These are phyloP conservation scores for Hericium rajendrae DNA, from an alignment of 768 basidiomycete genomes.

Conservation along the genomic window DNA sequence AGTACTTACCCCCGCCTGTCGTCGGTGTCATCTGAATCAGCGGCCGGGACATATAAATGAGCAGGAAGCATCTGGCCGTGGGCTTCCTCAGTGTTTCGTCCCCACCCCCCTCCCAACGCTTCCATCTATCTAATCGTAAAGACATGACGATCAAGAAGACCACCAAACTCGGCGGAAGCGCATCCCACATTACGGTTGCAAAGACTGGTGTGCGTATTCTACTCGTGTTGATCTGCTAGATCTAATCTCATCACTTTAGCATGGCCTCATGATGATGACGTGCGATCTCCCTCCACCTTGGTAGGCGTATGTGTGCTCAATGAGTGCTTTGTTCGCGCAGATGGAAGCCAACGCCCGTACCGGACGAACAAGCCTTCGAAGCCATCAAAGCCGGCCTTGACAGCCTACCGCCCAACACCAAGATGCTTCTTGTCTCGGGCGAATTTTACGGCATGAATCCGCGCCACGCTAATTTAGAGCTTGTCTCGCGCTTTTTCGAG, in stretches of 20 bases:
- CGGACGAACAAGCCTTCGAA: conserved; percentile 53
- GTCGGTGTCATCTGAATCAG: too few species aligned
- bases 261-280: conserved; percentile 52
- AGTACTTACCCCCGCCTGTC: too few species aligned
- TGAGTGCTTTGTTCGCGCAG: conserved; percentile 26
- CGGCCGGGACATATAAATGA: too few species aligned
- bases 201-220: not conserved
- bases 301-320: not conserved
- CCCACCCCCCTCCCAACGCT: too few species aligned
- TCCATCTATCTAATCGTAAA: not conserved
- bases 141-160: conserved; percentile 23
- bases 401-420: conserved; percentile 31
- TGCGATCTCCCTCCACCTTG: conserved; percentile 17
- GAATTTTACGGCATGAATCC: conserved; percentile 47
- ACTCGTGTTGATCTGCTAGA: not conserved
- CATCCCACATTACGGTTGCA: not conserved
- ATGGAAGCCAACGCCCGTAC: conserved; percentile 19
- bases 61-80: too few species aligned
- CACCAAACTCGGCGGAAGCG: conserved; percentile 29
- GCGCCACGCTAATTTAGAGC: conserved; percentile 34
- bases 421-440: conserved; percentile 45
- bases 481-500: conserved; percentile 41
- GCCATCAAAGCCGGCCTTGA: conserved; percentile 46
- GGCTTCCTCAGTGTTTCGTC: too few species aligned
- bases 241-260: conserved; percentile 19